These are phyloP conservation scores for Chlamydomonas reinhardtii DNA, from an alignment of 163 green algal genomes.

Conservation along the genomic window DNA sequence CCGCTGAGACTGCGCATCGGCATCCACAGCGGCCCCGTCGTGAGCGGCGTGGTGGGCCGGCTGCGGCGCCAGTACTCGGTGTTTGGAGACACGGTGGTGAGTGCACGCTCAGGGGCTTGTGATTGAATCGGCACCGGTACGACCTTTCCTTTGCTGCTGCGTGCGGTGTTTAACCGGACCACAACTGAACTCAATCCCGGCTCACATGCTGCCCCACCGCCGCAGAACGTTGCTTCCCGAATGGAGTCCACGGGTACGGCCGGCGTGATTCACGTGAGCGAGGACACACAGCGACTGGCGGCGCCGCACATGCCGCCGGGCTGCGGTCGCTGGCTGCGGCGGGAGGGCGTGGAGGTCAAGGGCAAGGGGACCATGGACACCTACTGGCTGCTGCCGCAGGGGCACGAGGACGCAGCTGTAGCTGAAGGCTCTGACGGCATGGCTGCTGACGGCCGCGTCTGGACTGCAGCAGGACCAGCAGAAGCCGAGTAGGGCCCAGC, in stretches of 20 bases:
- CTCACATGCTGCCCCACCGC: no score
- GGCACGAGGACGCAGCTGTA: background rate
- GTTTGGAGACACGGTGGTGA: slow-evolving; percentile 48
- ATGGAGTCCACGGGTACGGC: slow-evolving; percentile 36
- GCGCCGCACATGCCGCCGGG: slow-evolving; percentile 22
- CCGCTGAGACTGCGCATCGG: slow-evolving; percentile 32
- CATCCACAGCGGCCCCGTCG: slow-evolving; percentile 29
- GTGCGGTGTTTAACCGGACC: no score
- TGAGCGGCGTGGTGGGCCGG: slow-evolving; percentile 23
- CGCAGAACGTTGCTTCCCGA: slow-evolving; percentile 31
- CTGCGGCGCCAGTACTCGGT: slow-evolving; percentile 36
- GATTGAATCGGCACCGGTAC: no score
- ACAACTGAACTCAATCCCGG: no score
- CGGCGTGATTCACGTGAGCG: slow-evolving; percentile 34
- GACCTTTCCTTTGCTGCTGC: no score
- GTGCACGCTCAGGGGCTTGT: background rate
- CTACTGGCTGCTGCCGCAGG: background rate
- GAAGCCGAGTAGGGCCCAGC: no score
- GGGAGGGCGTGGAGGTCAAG: slow-evolving; percentile 24
- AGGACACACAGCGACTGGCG: slow-evolving; percentile 37
- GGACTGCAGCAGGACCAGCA: no score
- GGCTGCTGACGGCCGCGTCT: no score
- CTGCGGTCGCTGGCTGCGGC: background rate
- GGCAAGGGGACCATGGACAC: slow-evolving; percentile 28
- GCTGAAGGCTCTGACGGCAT: no score